phyloP scores from a whole-genome alignment of 371 early-diverging fungal species.

The Mortierella polycephala region DNA sequence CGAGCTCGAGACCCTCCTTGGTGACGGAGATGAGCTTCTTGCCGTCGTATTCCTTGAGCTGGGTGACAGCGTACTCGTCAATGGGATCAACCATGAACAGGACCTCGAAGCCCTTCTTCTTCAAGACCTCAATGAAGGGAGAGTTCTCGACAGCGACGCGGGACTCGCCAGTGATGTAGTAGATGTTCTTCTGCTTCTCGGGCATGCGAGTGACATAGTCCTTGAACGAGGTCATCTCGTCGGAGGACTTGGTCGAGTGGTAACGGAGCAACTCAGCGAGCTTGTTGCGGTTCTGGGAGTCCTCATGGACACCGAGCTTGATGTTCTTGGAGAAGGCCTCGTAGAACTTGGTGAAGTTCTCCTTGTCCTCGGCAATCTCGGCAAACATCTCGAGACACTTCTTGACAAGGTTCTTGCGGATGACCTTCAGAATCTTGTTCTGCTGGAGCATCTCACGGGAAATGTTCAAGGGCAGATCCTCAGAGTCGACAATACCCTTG shows the following conservation, averaged over 20 bases:
- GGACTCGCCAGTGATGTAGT: conserved; percentile 86
- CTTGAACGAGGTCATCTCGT: conserved; percentile 81
- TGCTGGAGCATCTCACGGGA: conserved; percentile 97
- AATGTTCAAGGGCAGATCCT: conserved; percentile 97
- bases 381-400: conserved; percentile 84
- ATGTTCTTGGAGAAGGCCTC: conserved; percentile 83
- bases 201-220: conserved; percentile 91
- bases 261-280: conserved; percentile 90
- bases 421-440: conserved; percentile 75
- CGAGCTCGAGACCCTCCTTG: conserved; percentile 44
- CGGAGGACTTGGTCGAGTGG: conserved; percentile 70
- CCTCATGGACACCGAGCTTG: conserved; percentile 93
- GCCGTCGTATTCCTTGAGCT: conserved; percentile 79
- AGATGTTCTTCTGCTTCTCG: conserved; percentile 93
- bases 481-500: conserved; percentile 95
- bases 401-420: conserved; percentile 72
- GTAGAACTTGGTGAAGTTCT: conserved; percentile 87
- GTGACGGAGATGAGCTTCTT: conserved; percentile 86
- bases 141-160: conserved; percentile 81
- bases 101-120: conserved; percentile 80
- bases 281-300: conserved; percentile 71
- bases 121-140: conserved; percentile 92
- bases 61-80: conserved; percentile 92
- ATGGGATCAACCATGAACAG: conserved; percentile 85
- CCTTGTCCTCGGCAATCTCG: conserved; percentile 79